Evolutionary conservation across 768 basidiomycete species (phyloP).

Genomic region (Tricholomella constricta): DNA sequence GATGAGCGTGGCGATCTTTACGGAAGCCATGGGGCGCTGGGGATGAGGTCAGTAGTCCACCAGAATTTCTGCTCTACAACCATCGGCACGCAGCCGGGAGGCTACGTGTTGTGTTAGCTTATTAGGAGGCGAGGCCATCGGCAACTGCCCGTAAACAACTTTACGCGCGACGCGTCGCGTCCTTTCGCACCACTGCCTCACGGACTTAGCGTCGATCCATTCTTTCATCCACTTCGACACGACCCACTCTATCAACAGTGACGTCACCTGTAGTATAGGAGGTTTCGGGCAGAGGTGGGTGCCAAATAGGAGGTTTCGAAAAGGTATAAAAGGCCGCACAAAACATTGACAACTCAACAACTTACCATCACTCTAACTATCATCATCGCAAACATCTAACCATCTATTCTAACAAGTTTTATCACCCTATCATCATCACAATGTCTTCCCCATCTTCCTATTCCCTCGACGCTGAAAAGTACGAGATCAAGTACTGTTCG

Average conservation of each 20-base stretch:
- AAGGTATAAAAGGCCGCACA: slow-evolving; percentile 11
- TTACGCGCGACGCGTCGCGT: not conserved
- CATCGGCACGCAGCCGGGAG: slow-evolving; percentile 3
- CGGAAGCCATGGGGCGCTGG: slow-evolving; percentile 53
- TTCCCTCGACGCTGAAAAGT: not conserved
- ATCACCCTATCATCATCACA: not conserved
- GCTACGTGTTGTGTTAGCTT: not conserved
- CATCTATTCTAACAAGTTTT: not conserved
- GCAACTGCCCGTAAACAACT: not conserved
- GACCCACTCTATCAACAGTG: not conserved
- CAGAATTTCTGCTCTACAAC: too few species aligned
- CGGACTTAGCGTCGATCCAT: not conserved
- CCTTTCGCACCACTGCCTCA: not conserved
- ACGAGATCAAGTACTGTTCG: slow-evolving; percentile 9
- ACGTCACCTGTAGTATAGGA: not conserved
- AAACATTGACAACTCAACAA: not conserved
- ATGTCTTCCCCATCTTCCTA: not conserved
- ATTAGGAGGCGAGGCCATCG: not conserved
- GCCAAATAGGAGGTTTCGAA: not conserved
- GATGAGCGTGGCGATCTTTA: slow-evolving; percentile 72
- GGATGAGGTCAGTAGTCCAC: too few species aligned
- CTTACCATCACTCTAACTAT: not conserved
- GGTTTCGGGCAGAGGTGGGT: slow-evolving; percentile 1
- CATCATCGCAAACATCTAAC: not conserved
- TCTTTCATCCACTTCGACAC: not conserved